Evolutionary conservation across 2,329 filamentous ascomycete genomes (phyloP), one percentile per base, ranked within the genome.

Genomic region (Microsporum audouinii): DNA sequence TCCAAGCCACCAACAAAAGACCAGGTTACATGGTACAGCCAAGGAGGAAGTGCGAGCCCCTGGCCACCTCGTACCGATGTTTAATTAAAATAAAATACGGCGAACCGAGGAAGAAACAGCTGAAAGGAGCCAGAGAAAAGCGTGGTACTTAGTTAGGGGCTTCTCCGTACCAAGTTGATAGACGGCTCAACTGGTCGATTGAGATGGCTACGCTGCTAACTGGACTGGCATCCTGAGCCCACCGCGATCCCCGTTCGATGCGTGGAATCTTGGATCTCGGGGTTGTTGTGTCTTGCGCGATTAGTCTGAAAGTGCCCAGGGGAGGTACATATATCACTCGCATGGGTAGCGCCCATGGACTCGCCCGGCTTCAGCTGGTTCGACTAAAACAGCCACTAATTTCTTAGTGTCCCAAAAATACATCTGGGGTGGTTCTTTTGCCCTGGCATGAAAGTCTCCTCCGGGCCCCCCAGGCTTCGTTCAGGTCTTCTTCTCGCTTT

Each of bases 391-490:
- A 31, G 31, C 49, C 49, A 31, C 49, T 55, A 55, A 55, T 55
- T 31, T 55, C 31, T 23, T 55, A 55, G 49, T 55, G 51, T 55
- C 51, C 39, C 51, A 55, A 55, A 55, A 55, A 55, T 55, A 55
- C 51, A 55, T 17, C 33, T 38, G 27, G 31, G 31, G 29, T 10
- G 31, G 14, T 34, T 34, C n/a, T 29, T 14, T 10, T 55, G 31
- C n/a, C 51, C 51, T 17, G 51, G 51, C 51, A 55, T 55, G 51
- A 36, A 55, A 55, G 51, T 34, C 51, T 55, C 33, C 51, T 55
- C 51, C 14, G 17, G 17, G 17, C 23, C 51, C 33, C 51, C 31
- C 51, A 8, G 53, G 33, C 56, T 31, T 41, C 17, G 14, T 39
- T 34, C 10, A 23, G 10, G 49, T 27, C 17, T 23, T 27, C 23